A percentile compares a stretch with the other conserved stretches of the same genome.
These are phyloP conservation scores for Neocucurbitaria cava DNA, from an alignment of 2,329 filamentous ascomycete genomes.

Conservation along the genomic window DNA sequence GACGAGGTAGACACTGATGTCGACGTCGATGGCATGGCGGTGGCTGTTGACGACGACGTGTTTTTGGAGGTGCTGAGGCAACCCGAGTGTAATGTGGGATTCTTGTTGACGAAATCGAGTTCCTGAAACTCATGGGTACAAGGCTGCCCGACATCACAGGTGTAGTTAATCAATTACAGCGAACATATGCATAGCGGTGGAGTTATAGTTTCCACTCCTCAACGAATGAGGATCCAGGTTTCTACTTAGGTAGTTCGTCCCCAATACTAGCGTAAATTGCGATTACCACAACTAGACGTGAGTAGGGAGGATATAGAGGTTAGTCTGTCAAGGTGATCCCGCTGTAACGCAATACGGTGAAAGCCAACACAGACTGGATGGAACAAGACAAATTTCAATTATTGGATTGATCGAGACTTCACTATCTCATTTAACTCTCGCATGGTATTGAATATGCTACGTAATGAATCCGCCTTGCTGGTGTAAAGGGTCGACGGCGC, in stretches of 20 bases:
- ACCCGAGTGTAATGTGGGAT: constrained; percentile 54
- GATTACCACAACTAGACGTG: too few relatives aligned
- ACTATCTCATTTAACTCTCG: too few relatives aligned
- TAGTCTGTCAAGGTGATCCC: too few relatives aligned
- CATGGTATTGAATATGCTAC: too few relatives aligned
- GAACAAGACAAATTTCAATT: too few relatives aligned
- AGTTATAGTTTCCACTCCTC: not conserved
- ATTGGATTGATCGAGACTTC: too few relatives aligned
- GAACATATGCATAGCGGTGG: not conserved
- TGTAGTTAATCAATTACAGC: not conserved
- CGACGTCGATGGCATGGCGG: constrained; percentile 35
- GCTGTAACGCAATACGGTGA: too few relatives aligned
- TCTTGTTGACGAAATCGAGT: constrained; percentile 57
- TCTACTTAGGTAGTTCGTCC: not conserved
- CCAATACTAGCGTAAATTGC: too few relatives aligned
- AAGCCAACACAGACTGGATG: too few relatives aligned
- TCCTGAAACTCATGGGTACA: constrained; percentile 2
- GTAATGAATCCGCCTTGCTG: too few relatives aligned
- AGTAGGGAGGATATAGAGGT: too few relatives aligned
- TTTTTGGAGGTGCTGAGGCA: constrained; percentile 59
- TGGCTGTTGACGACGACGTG: constrained; percentile 59
- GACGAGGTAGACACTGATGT: constrained; percentile 5
- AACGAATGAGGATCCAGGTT: not conserved
- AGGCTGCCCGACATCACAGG: not conserved
- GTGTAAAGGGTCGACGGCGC: too few relatives aligned